Percentiles rank a stretch among this genome's conserved stretches.
These are phyloP conservation scores for Glomus cerebriforme DNA, from an alignment of 192 early-diverging fungal species.

Conservation along the genomic window DNA sequence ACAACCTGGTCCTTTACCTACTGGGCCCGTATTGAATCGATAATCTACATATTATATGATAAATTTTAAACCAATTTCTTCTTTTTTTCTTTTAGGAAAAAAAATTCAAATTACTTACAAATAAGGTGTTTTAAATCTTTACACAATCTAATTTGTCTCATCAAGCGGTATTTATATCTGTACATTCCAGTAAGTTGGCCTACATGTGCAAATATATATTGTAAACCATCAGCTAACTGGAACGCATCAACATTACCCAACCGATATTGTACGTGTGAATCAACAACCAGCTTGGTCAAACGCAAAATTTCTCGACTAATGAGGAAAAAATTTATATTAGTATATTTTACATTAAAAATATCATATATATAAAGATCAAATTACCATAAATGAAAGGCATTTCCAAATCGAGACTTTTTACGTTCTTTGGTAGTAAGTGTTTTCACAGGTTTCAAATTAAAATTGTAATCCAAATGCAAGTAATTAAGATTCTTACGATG, in stretches of 20 bases:
- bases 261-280: constrained; percentile 97
- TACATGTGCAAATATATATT: constrained; percentile 98
- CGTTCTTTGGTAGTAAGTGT: constrained; percentile 99
- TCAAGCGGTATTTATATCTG: constrained; percentile 97
- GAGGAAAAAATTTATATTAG: not conserved
- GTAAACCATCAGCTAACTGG: constrained; percentile 98
- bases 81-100: too few species aligned
- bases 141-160: constrained; percentile 91
- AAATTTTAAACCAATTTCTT: too few species aligned
- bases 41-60: constrained; percentile 51
- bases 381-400: constrained; percentile 88
- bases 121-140: constrained; percentile 96
- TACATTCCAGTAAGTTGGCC: constrained; percentile 99
- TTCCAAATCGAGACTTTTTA: constrained; percentile 98
- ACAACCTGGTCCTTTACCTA: constrained; percentile 97
- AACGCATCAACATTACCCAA: constrained; percentile 98
- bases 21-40: constrained; percentile 93
- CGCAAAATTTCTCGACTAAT: constrained; percentile 91
- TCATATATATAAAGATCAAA: not conserved
- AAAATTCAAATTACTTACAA: not conserved
- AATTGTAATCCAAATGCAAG: constrained; percentile 98
- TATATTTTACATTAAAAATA: not conserved
- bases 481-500: constrained; percentile 99
- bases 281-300: constrained; percentile 95
- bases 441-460: constrained; percentile 98